A percentile compares a stretch with the other conserved stretches of the same genome.
Conservation (phyloP, 2,329 filamentous ascomycete species). For the Monilinia fructicola region DNA sequence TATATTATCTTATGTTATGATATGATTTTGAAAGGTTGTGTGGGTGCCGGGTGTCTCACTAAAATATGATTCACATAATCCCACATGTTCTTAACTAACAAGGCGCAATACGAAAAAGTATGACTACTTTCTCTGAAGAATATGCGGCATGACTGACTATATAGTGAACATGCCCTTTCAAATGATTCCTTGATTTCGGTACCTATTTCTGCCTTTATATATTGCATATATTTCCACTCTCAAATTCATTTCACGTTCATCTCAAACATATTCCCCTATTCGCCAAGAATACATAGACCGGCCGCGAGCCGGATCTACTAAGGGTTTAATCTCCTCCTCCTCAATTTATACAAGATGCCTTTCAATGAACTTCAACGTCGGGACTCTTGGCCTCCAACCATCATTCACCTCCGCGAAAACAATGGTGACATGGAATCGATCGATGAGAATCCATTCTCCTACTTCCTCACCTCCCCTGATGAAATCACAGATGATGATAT, state of each 20-base stretch:
- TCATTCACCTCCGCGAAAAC: slow-evolving; percentile 34
- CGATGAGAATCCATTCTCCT: slow-evolving; percentile 41
- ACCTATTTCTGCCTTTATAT: slow-evolving; percentile 19
- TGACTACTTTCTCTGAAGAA: slow-evolving; percentile 30
- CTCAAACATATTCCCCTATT: slow-evolving; percentile 18
- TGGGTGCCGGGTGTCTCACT: slow-evolving; percentile 36
- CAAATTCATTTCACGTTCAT: slow-evolving; percentile 11
- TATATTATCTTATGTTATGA: background rate
- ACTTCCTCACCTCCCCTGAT: slow-evolving; percentile 40
- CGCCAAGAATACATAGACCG: slow-evolving; percentile 35
- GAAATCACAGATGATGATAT: slow-evolving; percentile 36
- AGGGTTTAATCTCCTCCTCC: background rate
- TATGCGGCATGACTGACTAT: slow-evolving; percentile 35
- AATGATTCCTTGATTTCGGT: slow-evolving; percentile 26
- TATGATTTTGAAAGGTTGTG: slow-evolving; percentile 16
- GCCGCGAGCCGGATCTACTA: slow-evolving; percentile 38
- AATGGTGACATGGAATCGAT: slow-evolving; percentile 32
- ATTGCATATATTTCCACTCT: slow-evolving; percentile 8
- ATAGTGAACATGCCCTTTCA: slow-evolving; percentile 26
- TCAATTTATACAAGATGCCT: slow-evolving; percentile 22
- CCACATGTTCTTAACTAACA: slow-evolving; percentile 30
- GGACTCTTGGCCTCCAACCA: slow-evolving; percentile 42
- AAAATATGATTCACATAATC: slow-evolving; percentile 33
- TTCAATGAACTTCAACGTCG: slow-evolving; percentile 33
- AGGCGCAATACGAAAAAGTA: slow-evolving; percentile 32